Conservation (phyloP, 2,329 filamentous ascomycete genomes). For the Fusarium domesticum region DNA sequence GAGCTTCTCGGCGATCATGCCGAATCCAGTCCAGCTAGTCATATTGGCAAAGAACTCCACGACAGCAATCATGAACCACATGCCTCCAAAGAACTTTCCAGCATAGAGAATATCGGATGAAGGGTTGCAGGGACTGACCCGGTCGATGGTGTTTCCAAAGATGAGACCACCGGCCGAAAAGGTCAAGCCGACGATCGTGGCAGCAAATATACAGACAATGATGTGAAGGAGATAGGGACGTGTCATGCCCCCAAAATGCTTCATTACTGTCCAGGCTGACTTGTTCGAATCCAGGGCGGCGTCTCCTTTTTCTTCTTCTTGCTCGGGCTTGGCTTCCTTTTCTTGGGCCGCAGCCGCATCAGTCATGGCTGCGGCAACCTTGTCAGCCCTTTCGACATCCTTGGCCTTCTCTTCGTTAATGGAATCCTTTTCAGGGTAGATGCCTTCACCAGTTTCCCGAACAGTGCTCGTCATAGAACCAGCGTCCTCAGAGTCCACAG, state of each 20-base stretch:
- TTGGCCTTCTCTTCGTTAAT: conserved; percentile 32
- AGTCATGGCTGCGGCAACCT: conserved; percentile 32
- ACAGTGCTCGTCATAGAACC: conserved; percentile 33
- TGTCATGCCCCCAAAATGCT: conserved; percentile 36
- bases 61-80: conserved; percentile 54
- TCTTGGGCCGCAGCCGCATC: conserved; percentile 33
- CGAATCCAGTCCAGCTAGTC: conserved; percentile 52
- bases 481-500: conserved; percentile 33
- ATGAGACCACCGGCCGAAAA: conserved; percentile 54
- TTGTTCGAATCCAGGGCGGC: conserved; percentile 41
- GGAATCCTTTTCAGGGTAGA: conserved; percentile 37
- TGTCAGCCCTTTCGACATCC: conserved; percentile 36
- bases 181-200: conserved; percentile 54
- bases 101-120: conserved; percentile 36
- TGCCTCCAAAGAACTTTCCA: conserved; percentile 50
- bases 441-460: conserved; percentile 43
- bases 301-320: conserved; percentile 33
- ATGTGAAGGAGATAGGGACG: conserved; percentile 40
- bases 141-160: conserved; percentile 41
- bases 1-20: conserved; percentile 56
- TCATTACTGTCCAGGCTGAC: conserved; percentile 39
- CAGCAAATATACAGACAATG: conserved; percentile 40
- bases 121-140: conserved; percentile 47
- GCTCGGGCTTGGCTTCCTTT: conserved; percentile 27
- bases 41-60: conserved; percentile 52